Percentiles rank a stretch among this genome's conserved stretches.
Evolutionary conservation across 2,329 filamentous ascomycete genomes (phyloP).

Genomic region (Penicillium frequentans): DNA sequence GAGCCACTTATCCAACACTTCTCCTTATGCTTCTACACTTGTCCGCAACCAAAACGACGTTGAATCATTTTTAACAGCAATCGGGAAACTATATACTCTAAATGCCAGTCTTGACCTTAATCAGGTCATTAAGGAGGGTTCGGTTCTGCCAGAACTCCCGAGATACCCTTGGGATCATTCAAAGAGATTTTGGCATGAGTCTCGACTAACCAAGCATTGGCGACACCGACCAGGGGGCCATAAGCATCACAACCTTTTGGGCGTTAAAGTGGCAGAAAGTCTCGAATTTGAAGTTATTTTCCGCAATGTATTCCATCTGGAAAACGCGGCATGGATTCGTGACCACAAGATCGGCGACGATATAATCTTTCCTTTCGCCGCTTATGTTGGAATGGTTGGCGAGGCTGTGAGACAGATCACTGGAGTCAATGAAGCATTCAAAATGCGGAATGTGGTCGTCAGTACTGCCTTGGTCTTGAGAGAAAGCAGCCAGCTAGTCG

Average conservation of each 20-base stretch:
- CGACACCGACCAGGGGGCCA: conserved; percentile 1
- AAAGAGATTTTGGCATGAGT: conserved; percentile 2
- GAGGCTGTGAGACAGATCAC: conserved; percentile 18
- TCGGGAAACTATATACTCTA: background rate
- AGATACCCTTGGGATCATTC: conserved; percentile 25
- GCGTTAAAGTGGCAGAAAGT: conserved; percentile 28
- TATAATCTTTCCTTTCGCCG: conserved; percentile 26
- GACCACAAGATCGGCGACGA: conserved; percentile 28
- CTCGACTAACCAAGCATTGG: conserved; percentile 18
- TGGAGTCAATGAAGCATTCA: background rate
- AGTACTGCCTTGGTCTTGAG: background rate
- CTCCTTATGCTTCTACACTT: background rate
- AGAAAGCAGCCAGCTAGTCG: conserved; percentile 24
- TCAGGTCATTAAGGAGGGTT: conserved; percentile 6
- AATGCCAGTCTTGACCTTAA: conserved; percentile 1
- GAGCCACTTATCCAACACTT: background rate
- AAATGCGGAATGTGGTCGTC: background rate
- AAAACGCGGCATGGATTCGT: conserved; percentile 29
- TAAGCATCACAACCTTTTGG: conserved; percentile 25
- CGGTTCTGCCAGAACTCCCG: conserved; percentile 23
- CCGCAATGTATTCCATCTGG: conserved; percentile 31
- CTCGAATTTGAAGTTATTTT: conserved; percentile 37
- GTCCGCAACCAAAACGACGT: background rate
- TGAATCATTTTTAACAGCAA: background rate
- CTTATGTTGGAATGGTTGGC: conserved; percentile 25